Evolutionary conservation across 805 yeast species (phyloP).

Genomic region (Hanseniaspora thailandica): DNA sequence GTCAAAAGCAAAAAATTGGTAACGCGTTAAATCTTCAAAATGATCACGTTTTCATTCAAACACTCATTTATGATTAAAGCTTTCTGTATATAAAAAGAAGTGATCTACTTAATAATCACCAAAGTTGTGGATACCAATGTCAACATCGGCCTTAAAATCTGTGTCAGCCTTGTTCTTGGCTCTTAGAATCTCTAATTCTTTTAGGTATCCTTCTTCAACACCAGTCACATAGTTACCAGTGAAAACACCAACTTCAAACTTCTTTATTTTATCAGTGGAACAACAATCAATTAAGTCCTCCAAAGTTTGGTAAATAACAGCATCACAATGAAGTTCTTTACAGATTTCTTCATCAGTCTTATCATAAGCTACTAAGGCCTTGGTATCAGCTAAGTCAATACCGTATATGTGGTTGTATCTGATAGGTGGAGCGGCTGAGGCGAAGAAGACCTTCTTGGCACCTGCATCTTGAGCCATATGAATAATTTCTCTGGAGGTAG

Average conservation of each 20-base stretch:
- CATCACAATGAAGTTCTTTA: slow-evolving; percentile 73
- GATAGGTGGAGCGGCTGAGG: slow-evolving; percentile 97
- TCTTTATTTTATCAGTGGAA: slow-evolving; percentile 32
- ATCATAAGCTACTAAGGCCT: slow-evolving; percentile 80
- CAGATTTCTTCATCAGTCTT: slow-evolving; percentile 67
- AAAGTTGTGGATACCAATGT: slow-evolving; percentile 48
- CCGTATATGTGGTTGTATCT: slow-evolving; percentile 93
- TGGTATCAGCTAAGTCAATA: slow-evolving; percentile 90
- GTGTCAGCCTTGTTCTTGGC: slow-evolving; percentile 55
- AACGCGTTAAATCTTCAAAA: no score
- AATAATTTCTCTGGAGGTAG: slow-evolving; percentile 91
- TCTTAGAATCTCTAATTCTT: slow-evolving; percentile 70
- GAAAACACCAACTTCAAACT: slow-evolving; percentile 93
- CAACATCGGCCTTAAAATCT: slow-evolving; percentile 71
- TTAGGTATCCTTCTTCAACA: slow-evolving; percentile 67
- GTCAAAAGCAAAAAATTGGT: no score
- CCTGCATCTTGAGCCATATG: slow-evolving; percentile 99
- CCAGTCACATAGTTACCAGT: slow-evolving; percentile 95
- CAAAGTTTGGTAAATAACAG: slow-evolving; percentile 76
- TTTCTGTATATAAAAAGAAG: background rate
- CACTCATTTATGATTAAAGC: background rate
- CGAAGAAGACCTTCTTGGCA: slow-evolving; percentile 86
- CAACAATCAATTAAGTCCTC: slow-evolving; percentile 78
- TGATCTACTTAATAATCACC: slow-evolving; percentile 34
- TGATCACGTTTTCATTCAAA: background rate